A percentile compares a stretch with the other conserved stretches of the same genome.
These are phyloP conservation scores for Barnettozyma siamensis DNA, from an alignment of 805 yeast species.

Conservation along the genomic window DNA sequence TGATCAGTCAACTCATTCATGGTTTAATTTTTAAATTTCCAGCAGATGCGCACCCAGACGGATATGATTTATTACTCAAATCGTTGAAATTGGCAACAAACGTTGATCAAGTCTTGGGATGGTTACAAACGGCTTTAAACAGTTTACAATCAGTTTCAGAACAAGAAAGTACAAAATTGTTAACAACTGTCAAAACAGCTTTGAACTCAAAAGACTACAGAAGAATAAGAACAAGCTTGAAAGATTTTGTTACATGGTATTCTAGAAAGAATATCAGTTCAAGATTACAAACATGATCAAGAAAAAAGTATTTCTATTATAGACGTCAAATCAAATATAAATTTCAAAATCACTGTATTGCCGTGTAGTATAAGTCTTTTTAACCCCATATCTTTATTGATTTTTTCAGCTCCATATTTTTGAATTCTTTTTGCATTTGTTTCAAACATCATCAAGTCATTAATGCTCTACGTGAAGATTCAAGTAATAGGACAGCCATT, in stretches of 20 bases:
- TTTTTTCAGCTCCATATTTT: no score
- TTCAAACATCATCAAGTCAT: no score
- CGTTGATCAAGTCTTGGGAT: conserved; percentile 35
- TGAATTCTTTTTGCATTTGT: no score
- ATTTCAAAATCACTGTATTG: background rate
- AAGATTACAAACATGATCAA: conserved; percentile 25
- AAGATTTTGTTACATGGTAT: conserved; percentile 82
- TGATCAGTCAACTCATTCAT: conserved; percentile 47
- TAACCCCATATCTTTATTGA: no score
- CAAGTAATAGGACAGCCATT: no score
- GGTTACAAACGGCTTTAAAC: conserved; percentile 55
- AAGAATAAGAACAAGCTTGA: conserved; percentile 62
- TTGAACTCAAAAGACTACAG: conserved; percentile 64
- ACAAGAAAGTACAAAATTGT: conserved; percentile 62
- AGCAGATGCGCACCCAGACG: conserved; percentile 62
- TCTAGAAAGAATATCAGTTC: conserved; percentile 63
- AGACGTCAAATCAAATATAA: no score
- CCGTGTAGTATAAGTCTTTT: no score
- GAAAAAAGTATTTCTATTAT: no score
- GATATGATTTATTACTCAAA: conserved; percentile 67
- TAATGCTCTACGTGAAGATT: no score
- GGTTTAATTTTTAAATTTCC: conserved; percentile 74
- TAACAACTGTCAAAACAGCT: conserved; percentile 52
- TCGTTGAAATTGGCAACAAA: conserved; percentile 41
- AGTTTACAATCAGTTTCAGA: conserved; percentile 60